Percentiles rank a stretch among this genome's conserved stretches.
Evolutionary conservation across 2,329 filamentous ascomycete species (phyloP).

Genomic region (Apiospora phragmitis): DNA sequence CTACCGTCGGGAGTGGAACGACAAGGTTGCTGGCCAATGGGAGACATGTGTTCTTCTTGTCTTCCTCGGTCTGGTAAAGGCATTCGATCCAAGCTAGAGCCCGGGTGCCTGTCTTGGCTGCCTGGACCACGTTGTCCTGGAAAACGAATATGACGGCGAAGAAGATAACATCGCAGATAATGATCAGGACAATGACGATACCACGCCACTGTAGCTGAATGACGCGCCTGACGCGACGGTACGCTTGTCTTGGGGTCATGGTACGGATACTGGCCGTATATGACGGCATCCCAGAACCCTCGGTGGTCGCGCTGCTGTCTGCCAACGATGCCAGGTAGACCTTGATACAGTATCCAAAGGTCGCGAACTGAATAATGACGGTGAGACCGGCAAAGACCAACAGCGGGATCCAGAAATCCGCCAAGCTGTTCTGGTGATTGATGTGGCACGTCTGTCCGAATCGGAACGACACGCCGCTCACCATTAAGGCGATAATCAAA

Average conservation of each 20-base stretch:
- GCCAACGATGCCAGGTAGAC: slow-evolving; percentile 85
- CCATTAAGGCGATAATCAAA: slow-evolving; percentile 71
- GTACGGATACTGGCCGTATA: slow-evolving; percentile 75
- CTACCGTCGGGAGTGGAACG: slow-evolving; percentile 73
- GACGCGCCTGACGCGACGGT: slow-evolving; percentile 81
- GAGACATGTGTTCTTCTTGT: slow-evolving; percentile 66
- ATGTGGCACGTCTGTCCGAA: slow-evolving; percentile 93
- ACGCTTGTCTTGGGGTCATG: slow-evolving; percentile 82
- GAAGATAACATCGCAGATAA: slow-evolving; percentile 89
- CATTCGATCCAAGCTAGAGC: slow-evolving; percentile 71
- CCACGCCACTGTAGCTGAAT: slow-evolving; percentile 93
- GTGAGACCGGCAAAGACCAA: slow-evolving; percentile 65
- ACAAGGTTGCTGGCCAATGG: slow-evolving; percentile 60
- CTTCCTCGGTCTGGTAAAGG: slow-evolving; percentile 55
- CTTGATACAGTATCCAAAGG: slow-evolving; percentile 85
- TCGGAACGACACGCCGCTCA: slow-evolving; percentile 92
- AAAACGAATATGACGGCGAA: slow-evolving; percentile 91
- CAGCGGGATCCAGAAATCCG: slow-evolving; percentile 86
- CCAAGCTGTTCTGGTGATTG: slow-evolving; percentile 82
- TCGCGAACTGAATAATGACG: slow-evolving; percentile 67
- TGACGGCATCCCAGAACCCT: slow-evolving; percentile 71
- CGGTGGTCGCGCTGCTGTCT: slow-evolving; percentile 70
- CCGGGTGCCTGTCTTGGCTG: slow-evolving; percentile 53
- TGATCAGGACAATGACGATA: slow-evolving; percentile 85
- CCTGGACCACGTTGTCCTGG: slow-evolving; percentile 71